Conservation (phyloP, 768 basidiomycete genomes). For the Podaxis sp. region DNA sequence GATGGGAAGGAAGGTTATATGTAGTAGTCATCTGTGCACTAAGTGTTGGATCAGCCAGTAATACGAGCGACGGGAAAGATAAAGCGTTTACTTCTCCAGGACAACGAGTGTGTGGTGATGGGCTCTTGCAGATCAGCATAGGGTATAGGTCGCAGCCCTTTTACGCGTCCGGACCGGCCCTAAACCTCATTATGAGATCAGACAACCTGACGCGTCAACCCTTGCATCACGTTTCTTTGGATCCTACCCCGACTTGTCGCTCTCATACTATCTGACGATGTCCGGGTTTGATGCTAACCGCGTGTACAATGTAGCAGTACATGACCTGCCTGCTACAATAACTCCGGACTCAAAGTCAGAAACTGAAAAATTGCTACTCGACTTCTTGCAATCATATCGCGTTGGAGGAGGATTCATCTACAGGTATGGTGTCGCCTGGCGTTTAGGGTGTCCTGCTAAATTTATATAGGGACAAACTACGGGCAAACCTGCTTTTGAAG, state of each 20-base stretch:
- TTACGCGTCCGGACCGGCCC: conserved; percentile 30
- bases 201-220: conserved; percentile 8
- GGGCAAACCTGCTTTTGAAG: conserved; percentile 85
- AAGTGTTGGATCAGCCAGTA: background rate
- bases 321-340: conserved; percentile 51
- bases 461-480: conserved; percentile 69
- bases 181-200: conserved; percentile 24
- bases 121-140: background rate
- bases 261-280: conserved; percentile 38
- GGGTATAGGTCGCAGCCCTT: background rate
- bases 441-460: conserved; percentile 8
- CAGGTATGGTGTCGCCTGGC: conserved; percentile 45
- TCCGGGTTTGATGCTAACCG: conserved; percentile 85
- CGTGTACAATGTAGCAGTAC: conserved; percentile 77
- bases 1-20: conserved; percentile 25
- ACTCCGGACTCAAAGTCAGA: conserved; percentile 74
- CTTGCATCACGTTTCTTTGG: conserved; percentile 4
- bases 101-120: background rate
- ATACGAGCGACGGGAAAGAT: background rate
- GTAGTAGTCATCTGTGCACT: background rate
- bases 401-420: conserved; percentile 91
- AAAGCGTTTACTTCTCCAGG: background rate
- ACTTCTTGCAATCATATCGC: conserved; percentile 86
- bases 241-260: conserved; percentile 1
- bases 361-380: conserved; percentile 72